phyloP scores from a whole-genome alignment of 2,329 filamentous ascomycete species.

The Ophiosphaerella korrae region DNA sequence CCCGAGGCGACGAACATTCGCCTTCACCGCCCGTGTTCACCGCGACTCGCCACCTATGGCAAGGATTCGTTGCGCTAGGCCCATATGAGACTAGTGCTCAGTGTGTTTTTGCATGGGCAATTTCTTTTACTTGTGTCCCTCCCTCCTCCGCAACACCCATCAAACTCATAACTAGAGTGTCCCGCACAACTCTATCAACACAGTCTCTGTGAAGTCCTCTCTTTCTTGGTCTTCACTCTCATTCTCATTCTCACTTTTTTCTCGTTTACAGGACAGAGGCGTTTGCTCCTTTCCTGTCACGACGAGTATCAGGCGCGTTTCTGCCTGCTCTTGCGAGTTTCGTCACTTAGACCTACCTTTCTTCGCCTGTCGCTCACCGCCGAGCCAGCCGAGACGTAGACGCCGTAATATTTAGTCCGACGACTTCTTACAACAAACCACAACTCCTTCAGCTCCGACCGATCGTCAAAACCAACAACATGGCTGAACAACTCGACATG shows the following conservation, averaged over 20 bases:
- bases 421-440: slow-evolving; percentile 5
- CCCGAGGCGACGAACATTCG: not conserved
- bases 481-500: slow-evolving; percentile 74
- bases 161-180: slow-evolving; percentile 39
- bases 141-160: slow-evolving; percentile 34
- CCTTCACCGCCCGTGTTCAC: slow-evolving; percentile 25
- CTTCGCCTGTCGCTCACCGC: slow-evolving; percentile 39
- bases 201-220: slow-evolving; percentile 46
- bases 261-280: slow-evolving; percentile 47
- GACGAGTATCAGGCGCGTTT: slow-evolving; percentile 50
- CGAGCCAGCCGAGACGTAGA: slow-evolving; percentile 33
- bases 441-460: slow-evolving; percentile 9
- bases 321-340: slow-evolving; percentile 44
- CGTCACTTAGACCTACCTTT: slow-evolving; percentile 32
- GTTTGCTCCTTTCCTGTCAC: slow-evolving; percentile 44
- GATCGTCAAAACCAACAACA: slow-evolving; percentile 30
- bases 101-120: slow-evolving; percentile 27
- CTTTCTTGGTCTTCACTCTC: slow-evolving; percentile 49
- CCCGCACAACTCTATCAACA: slow-evolving; percentile 33
- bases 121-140: slow-evolving; percentile 26
- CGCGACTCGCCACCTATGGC: slow-evolving; percentile 26
- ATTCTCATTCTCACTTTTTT: slow-evolving; percentile 47
- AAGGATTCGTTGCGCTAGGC: not conserved
- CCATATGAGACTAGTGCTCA: slow-evolving; percentile 13
- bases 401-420: slow-evolving; percentile 25